phyloP scores from a whole-genome alignment of 306 rosid species.

The Prunus davidiana region DNA sequence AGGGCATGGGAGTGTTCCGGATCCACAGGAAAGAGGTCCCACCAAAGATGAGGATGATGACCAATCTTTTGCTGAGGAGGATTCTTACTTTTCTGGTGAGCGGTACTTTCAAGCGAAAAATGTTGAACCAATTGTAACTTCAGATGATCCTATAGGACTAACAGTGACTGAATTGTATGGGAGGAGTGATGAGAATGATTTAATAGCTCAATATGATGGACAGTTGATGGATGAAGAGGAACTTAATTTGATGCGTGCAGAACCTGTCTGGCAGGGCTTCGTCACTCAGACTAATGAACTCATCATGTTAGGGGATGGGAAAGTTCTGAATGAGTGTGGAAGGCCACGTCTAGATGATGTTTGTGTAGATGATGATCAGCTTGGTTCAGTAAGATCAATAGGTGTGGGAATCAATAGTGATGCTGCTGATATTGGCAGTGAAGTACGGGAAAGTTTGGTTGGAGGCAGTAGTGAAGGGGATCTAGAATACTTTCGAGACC shows the following conservation, averaged over 20 bases:
- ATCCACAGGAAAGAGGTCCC: slow-evolving; percentile 70
- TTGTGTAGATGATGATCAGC: slow-evolving; percentile 82
- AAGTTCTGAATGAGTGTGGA: slow-evolving; percentile 52
- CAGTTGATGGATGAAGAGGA: slow-evolving; percentile 90
- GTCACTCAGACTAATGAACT: slow-evolving; percentile 79
- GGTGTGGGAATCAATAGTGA: slow-evolving; percentile 97
- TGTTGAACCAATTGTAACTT: slow-evolving; percentile 59
- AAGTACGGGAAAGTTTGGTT: slow-evolving; percentile 85
- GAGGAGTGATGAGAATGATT: slow-evolving; percentile 56
- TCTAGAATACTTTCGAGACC: slow-evolving; percentile 67
- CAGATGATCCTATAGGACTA: slow-evolving; percentile 70
- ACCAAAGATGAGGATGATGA: slow-evolving; percentile 90
- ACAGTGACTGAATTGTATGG: slow-evolving; percentile 70
- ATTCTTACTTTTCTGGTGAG: slow-evolving; percentile 92
- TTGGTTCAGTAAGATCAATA: slow-evolving; percentile 88
- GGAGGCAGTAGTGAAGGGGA: slow-evolving; percentile 87
- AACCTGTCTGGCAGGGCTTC: slow-evolving; percentile 97
- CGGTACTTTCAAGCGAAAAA: slow-evolving; percentile 68
- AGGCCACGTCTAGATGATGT: slow-evolving; percentile 61
- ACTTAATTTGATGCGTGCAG: slow-evolving; percentile 76
- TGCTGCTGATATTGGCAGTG: slow-evolving; percentile 84
- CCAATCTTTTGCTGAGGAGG: slow-evolving; percentile 97
- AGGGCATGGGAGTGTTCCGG: slow-evolving; percentile 82
- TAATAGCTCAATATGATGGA: slow-evolving; percentile 84
- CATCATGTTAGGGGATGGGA: slow-evolving; percentile 71